Conservation (phyloP, 2,329 filamentous ascomycete species). For the Bipolaris bicolor region DNA sequence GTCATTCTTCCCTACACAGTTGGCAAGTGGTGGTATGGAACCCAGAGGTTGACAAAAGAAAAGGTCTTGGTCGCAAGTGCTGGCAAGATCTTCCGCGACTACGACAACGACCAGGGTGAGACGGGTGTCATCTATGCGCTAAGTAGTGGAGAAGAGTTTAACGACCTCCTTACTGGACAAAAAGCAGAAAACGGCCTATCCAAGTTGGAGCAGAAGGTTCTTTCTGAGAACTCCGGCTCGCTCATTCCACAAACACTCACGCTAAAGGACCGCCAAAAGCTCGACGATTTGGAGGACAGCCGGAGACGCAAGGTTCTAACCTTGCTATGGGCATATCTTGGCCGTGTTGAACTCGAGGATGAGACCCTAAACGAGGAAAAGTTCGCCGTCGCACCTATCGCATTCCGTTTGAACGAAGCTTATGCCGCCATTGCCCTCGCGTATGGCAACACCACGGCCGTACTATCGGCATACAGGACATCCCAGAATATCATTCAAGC, state of each 20-base stretch:
- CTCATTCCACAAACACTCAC: constrained; percentile 66
- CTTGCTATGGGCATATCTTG: constrained; percentile 93
- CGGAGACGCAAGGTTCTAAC: constrained; percentile 84
- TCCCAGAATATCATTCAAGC: constrained; percentile 92
- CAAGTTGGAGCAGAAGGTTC: constrained; percentile 81
- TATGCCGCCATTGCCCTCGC: constrained; percentile 87
- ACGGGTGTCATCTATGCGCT: constrained; percentile 80
- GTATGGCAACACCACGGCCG: constrained; percentile 81
- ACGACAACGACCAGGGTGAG: constrained; percentile 81
- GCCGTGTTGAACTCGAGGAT: constrained; percentile 84
- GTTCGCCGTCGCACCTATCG: constrained; percentile 86
- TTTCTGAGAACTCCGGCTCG: constrained; percentile 64
- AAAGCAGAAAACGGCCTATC: constrained; percentile 80
- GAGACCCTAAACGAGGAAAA: constrained; percentile 79
- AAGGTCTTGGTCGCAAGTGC: constrained; percentile 91
- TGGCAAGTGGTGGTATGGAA: constrained; percentile 98
- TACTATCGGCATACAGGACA: constrained; percentile 79
- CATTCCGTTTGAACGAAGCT: constrained; percentile 81
- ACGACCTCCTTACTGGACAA: constrained; percentile 74
- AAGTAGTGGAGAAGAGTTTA: constrained; percentile 86
- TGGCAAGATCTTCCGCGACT: constrained; percentile 92
- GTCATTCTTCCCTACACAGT: constrained; percentile 91
- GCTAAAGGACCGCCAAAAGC: constrained; percentile 73
- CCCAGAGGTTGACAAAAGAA: constrained; percentile 90
- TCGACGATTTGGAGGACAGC: constrained; percentile 81